Base-by-base conservation (phyloP, 2,329 filamentous ascomycete genomes). In the Neocucurbitaria cava region DNA sequence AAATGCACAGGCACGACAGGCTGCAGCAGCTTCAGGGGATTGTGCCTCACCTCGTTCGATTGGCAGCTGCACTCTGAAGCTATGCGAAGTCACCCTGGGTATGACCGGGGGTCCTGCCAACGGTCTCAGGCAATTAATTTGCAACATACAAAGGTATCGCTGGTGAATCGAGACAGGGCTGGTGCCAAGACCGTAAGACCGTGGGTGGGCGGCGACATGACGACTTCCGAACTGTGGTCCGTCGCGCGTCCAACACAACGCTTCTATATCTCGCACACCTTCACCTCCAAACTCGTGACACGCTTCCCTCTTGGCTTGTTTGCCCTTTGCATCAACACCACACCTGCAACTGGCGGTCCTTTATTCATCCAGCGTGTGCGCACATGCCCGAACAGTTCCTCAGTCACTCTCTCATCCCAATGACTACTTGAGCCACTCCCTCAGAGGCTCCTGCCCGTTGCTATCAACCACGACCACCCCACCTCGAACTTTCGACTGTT, bases 351-450 rank as follows among this genome's bases (percentile, higher is more conserved):
- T 18, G 11, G 20, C 8, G 13, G 17, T n/a, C 17, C 31, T 35
- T 15, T 13, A 3, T 17, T 35, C 31, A 21, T 9, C 18, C 11
- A 39, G 2, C 36, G 10, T 39, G 40, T 40, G 51, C 43, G 33
- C 49, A 24, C 24, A 51, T 20, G 3, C 10, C 13, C 20, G 7
- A 30, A 23, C 21, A 40, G 20, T 39, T 31, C 21, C 43, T 47
- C 39, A 2, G 21, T 28, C 26, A 42, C 49, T 18, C 13, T 40
- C 6, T 20, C 26, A 39, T 44, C 49, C 61, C 62, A 40, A 72
- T 72, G 69, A 52, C 49, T 65, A 57, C 63, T 49, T 72, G 65
- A 72, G 56, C 31, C 36, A 35, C 53, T 40, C 40, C 21, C 56
- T 38, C 52, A 48, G 54, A 58, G 66, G 68, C 64, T 61, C 45